These are phyloP conservation scores for Borealophlyctis nickersoniae DNA, from an alignment of 192 early-diverging fungal genomes.

Conservation along the genomic window DNA sequence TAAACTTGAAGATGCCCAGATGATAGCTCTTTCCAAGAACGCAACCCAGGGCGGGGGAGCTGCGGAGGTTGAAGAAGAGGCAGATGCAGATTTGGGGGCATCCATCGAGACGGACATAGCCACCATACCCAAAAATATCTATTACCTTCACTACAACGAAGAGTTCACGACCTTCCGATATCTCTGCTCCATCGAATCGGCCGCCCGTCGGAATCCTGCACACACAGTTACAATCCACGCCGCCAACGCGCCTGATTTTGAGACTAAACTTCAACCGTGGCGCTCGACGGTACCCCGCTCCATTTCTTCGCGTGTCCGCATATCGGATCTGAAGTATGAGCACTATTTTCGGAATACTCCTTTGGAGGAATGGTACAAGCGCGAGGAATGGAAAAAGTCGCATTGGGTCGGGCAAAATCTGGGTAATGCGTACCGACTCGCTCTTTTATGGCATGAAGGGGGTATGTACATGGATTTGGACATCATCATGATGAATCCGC, in stretches of 20 bases:
- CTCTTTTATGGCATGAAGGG: constrained; percentile 24
- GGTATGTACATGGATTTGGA: constrained; percentile 40
- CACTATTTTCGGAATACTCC: constrained; percentile 27
- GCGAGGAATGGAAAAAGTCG: constrained; percentile 11
- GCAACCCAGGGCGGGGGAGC: neutral
- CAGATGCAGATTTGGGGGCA: neutral
- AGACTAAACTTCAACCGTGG: constrained; percentile 15
- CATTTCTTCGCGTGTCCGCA: constrained; percentile 3
- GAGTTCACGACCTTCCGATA: constrained; percentile 23
- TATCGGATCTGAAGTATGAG: constrained; percentile 16
- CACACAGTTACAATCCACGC: constrained; percentile 30
- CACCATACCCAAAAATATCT: constrained; percentile 21
- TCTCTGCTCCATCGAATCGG: constrained; percentile 37
- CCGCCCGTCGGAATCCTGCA: constrained; percentile 25
- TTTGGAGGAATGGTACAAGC: constrained; percentile 26
- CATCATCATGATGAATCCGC: constrained; percentile 35
- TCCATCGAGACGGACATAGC: neutral
- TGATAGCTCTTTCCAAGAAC: neutral
- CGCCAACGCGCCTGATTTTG: constrained; percentile 19
- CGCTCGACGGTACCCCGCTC: constrained; percentile 3
- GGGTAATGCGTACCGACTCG: constrained; percentile 36
- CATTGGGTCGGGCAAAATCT: constrained; percentile 37
- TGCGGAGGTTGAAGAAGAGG: neutral
- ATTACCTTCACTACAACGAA: constrained; percentile 38
- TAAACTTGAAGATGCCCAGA: neutral